phyloP scores from a whole-genome alignment of 371 early-diverging fungal genomes.

The Parasitella parasitica region DNA sequence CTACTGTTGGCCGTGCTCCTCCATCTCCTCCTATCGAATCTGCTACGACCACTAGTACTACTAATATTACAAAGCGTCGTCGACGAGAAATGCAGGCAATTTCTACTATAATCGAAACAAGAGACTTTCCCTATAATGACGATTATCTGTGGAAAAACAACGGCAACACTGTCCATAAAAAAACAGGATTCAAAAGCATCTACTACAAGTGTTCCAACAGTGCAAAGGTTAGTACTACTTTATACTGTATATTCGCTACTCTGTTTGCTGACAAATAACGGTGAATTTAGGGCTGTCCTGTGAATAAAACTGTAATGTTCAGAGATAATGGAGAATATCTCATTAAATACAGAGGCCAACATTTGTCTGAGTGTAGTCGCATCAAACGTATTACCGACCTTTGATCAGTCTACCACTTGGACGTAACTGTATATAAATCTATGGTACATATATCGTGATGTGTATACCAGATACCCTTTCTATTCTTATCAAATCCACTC shows the following conservation, averaged over 20 bases:
- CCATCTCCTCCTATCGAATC: background rate
- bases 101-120: slow-evolving; percentile 54
- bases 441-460: background rate
- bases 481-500: background rate
- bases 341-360: slow-evolving; percentile 44
- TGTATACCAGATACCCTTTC: background rate
- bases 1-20: slow-evolving; percentile 15
- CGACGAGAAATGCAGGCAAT: slow-evolving; percentile 58
- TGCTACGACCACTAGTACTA: background rate
- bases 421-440: background rate
- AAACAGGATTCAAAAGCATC: slow-evolving; percentile 54
- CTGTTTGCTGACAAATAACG: background rate
- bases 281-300: slow-evolving; percentile 36
- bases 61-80: slow-evolving; percentile 39
- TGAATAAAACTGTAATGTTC: slow-evolving; percentile 58
- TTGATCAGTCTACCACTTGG: background rate
- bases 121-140: slow-evolving; percentile 47
- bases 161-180: slow-evolving; percentile 55
- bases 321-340: slow-evolving; percentile 43
- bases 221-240: slow-evolving; percentile 20
- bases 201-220: slow-evolving; percentile 55
- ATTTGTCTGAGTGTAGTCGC: slow-evolving; percentile 44
- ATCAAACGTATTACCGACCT: slow-evolving; percentile 33
- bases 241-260: background rate
- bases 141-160: slow-evolving; percentile 61